Base-by-base conservation (phyloP, 805 yeast species). In the Lipomyces oligophaga region DNA sequence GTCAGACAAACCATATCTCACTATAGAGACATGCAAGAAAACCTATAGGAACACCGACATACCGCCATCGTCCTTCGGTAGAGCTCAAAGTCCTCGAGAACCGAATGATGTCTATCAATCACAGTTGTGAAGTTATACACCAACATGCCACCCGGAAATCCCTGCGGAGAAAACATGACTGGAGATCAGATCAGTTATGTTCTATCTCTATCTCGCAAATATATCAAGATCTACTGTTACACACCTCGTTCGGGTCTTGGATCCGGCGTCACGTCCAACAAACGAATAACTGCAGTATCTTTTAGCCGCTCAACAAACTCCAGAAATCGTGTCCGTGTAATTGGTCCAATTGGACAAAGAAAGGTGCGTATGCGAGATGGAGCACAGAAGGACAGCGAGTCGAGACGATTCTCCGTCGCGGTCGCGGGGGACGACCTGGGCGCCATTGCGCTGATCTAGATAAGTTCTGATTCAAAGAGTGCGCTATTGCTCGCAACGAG, bases 31-130 rank as follows among this genome's bases (percentile, higher is more conserved):
- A n/a, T n/a, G n/a, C n/a, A n/a, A n/a, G n/a, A n/a, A n/a, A n/a
- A n/a, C n/a, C n/a, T n/a, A n/a, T n/a, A n/a, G n/a, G n/a, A n/a
- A n/a, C 3, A 31, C 7, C 8, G 4, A 38, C 58, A 11, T 4
- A 81, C 79, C 5, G 82, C 72, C 57, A 86, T 77, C 0, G 84
- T 78, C 60, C 87, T 86, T 41, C 97, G 68, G 65, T 77, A 87
- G 1, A 96, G 95, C 66, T 93, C 97, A 54, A 90, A 79, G 64
- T 90, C 97, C 57, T 83, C 85, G 34, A 90, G 68, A 43, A 83
- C 81, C 5, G 80, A 65, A 22, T 83, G 73, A 33, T 78, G 80
- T n/a, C 71, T 72, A 45, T 78, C 81, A 5, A 67, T 60, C 0
- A 75, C 58, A 1, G 74, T 64, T 10, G 66, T 64, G 54, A 79